These are phyloP conservation scores for Diplotaxis tenuifolia DNA, from an alignment of 345 rosid species.

Conservation along the genomic window DNA sequence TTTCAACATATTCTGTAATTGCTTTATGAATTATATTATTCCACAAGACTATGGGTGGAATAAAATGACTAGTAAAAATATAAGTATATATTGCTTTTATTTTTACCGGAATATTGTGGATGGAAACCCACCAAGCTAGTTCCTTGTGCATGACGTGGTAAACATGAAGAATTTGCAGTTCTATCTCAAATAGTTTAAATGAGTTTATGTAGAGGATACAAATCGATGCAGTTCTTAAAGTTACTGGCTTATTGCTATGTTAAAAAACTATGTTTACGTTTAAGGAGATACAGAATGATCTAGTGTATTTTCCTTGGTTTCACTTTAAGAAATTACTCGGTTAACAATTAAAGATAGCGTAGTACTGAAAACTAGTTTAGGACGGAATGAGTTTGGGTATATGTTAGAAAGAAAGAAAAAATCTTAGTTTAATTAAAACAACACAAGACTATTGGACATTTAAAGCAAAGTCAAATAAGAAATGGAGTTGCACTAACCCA, in stretches of 20 bases:
- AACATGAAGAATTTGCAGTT: neutral
- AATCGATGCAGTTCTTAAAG: neutral
- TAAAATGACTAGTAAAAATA: neutral
- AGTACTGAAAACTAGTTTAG: neutral
- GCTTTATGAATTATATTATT: slow-evolving; percentile 4
- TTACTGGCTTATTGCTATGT: neutral
- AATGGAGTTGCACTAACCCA: slow-evolving; percentile 27
- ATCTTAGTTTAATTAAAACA: neutral
- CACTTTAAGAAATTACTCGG: neutral
- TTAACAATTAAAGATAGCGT: neutral
- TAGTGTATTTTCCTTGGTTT: neutral
- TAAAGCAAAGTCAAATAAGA: slow-evolving; percentile 33
- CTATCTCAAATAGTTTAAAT: neutral
- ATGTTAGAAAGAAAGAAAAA: neutral
- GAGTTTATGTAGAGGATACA: neutral
- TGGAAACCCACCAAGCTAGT: neutral
- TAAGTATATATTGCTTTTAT: neutral
- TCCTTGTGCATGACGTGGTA: neutral
- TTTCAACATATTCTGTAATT: neutral
- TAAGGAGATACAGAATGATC: neutral
- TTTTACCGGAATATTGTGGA: slow-evolving; percentile 1
- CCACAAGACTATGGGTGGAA: slow-evolving; percentile 1
- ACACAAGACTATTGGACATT: slow-evolving; percentile 23
- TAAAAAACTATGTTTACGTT: neutral
- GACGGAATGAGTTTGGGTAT: neutral